phyloP scores from a whole-genome alignment of 148 eudicot genomes.

The Rhododendron mucronatum region DNA sequence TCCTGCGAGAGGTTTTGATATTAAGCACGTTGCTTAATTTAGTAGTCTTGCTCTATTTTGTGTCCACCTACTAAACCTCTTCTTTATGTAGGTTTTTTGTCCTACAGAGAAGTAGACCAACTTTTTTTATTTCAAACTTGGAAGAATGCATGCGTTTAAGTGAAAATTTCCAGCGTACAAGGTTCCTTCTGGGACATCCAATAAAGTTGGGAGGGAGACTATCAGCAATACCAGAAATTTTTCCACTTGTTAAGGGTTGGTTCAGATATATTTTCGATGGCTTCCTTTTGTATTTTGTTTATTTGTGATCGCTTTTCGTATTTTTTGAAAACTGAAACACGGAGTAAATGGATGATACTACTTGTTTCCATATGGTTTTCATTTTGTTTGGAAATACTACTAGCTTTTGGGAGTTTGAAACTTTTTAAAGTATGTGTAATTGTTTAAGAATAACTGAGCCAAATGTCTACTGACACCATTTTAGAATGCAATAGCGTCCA shows the following conservation, averaged over 20 bases:
- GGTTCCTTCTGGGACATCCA: not conserved
- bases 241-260: not conserved
- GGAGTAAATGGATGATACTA: not conserved
- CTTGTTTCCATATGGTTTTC: not conserved
- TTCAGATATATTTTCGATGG: not conserved
- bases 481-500: not conserved
- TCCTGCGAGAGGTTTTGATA: not conserved
- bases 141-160: not conserved
- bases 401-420: not conserved
- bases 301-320: not conserved
- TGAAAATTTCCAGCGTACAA: not conserved
- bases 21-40: not conserved
- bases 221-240: not conserved
- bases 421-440: not conserved
- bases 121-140: not conserved
- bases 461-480: not conserved
- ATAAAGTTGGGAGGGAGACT: not conserved
- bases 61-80: not conserved
- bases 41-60: not conserved
- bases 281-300: not conserved
- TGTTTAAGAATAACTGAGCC: not conserved
- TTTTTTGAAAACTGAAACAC: not conserved
- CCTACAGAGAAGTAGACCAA: not conserved
- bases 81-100: not conserved
- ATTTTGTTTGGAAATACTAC: not conserved